phyloP scores from a whole-genome alignment of 176 grass and related monocot genomes.

The Chrysopogon serrulatus region DNA sequence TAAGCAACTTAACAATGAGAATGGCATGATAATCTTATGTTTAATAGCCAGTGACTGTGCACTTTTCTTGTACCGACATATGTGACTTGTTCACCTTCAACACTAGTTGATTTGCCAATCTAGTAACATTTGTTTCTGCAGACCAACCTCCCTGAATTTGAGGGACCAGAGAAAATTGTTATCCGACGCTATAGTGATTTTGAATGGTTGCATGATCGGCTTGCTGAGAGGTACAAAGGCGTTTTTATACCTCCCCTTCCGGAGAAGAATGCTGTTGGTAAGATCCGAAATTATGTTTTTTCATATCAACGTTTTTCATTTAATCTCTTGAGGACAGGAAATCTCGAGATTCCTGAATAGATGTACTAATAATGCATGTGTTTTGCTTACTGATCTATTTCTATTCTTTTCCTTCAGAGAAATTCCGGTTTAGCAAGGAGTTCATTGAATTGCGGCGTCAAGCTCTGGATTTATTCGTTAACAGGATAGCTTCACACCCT shows the following conservation, averaged over 20 bases:
- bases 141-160: conserved; percentile 92
- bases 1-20: not conserved
- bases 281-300: conserved; percentile 26
- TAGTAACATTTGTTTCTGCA: conserved; percentile 33
- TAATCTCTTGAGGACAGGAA: not conserved
- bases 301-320: not conserved
- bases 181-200: conserved; percentile 98
- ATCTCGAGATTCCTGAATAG: not conserved
- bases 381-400: not conserved
- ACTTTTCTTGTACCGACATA: not conserved
- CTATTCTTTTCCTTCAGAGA: conserved; percentile 51
- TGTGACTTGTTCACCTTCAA: not conserved
- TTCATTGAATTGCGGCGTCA: conserved; percentile 97
- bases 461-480: conserved; percentile 83
- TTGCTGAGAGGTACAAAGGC: conserved; percentile 93
- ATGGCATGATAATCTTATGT: not conserved
- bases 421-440: conserved; percentile 93
- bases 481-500: conserved; percentile 92
- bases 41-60: not conserved
- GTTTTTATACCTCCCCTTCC: conserved; percentile 94
- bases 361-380: not conserved
- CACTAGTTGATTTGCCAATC: conserved; percentile 20
- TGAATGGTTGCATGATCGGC: conserved; percentile 89
- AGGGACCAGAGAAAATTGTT: conserved; percentile 95
- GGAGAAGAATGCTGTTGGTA: conserved; percentile 99